These are phyloP conservation scores for Hemisphaericaspora nanyangensis DNA, from an alignment of 805 yeast species.

Conservation along the genomic window DNA sequence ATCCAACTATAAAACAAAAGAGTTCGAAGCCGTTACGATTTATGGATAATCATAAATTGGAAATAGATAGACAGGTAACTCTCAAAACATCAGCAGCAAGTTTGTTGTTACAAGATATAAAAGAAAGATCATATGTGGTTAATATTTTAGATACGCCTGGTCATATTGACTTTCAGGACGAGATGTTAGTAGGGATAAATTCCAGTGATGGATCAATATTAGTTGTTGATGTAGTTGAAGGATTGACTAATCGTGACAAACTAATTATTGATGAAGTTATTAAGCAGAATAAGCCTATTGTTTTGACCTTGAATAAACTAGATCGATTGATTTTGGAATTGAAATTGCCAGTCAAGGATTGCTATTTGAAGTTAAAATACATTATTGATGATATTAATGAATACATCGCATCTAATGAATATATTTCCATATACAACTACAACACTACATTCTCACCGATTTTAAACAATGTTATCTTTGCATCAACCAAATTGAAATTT, in stretches of 20 bases:
- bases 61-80: constrained; percentile 66
- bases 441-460: constrained; percentile 51
- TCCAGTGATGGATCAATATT: constrained; percentile 64
- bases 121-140: constrained; percentile 49
- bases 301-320: constrained; percentile 70
- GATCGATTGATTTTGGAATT: constrained; percentile 84
- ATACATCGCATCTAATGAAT: constrained; percentile 36
- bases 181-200: constrained; percentile 52
- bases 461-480: constrained; percentile 65
- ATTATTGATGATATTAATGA: constrained; percentile 63
- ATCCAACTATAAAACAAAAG: constrained; percentile 29
- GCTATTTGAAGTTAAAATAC: constrained; percentile 63
- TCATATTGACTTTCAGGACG: constrained; percentile 80
- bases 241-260: constrained; percentile 57
- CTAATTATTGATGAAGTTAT: constrained; percentile 51
- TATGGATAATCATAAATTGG: constrained; percentile 69
- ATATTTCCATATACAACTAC: constrained; percentile 22
- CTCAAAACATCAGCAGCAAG: constrained; percentile 62
- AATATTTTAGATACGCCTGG: constrained; percentile 90
- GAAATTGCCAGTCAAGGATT: constrained; percentile 67
- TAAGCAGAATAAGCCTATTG: constrained; percentile 46
- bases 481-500: constrained; percentile 60
- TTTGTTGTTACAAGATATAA: constrained; percentile 50
- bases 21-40: constrained; percentile 50
- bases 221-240: constrained; percentile 85